Evolutionary conservation across 805 yeast species (phyloP), one percentile per base, ranked within the genome.

Genomic region (Saccharomyces mikatae): DNA sequence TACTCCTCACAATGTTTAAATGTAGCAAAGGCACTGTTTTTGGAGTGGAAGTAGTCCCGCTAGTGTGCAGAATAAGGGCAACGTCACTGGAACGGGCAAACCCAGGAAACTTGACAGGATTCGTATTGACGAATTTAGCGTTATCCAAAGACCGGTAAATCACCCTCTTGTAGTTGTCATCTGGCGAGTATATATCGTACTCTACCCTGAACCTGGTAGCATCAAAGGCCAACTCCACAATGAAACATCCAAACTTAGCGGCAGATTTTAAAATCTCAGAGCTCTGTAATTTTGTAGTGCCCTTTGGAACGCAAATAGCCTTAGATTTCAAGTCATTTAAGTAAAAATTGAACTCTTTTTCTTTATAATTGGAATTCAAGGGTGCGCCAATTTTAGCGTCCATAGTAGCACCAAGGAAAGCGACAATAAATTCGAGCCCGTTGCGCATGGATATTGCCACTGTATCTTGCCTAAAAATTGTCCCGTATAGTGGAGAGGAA

Each of bases 11-110:
- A 65, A 85, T 76, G 69, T 85, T 85, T 30, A 73, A 67, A 65
- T 85, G 90, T 41, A 87, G 76, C 63, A 85, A 68, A 6, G 90
- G 89, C 1, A 85, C 90, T 8, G 87, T 85, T 67, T 85, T 85
- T 51, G 90, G 90, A 52, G 83, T 76, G 2, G 89, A 89, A 1
- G 90, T 85, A 8, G 90, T 85, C 30, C 91, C 91, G 49, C 86
- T 80, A 8, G 91, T 85, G 68, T 85, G 89, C 49, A 85, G 70
- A 27, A 85, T 81, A 66, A 85, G 69, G 2, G 89, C 89, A 41
- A 81, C 75, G 55, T 83, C 85, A 48, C 75, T 69, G 1, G 81
- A 77, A 14, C 66, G 58, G 2, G 82, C 75, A 51, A 59, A 67
- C 2, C 80, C 80, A 24, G 80, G 77, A 55, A 77, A 69, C 21